phyloP scores from a whole-genome alignment of 2,329 filamentous ascomycete species.

The Aspergillus persii region DNA sequence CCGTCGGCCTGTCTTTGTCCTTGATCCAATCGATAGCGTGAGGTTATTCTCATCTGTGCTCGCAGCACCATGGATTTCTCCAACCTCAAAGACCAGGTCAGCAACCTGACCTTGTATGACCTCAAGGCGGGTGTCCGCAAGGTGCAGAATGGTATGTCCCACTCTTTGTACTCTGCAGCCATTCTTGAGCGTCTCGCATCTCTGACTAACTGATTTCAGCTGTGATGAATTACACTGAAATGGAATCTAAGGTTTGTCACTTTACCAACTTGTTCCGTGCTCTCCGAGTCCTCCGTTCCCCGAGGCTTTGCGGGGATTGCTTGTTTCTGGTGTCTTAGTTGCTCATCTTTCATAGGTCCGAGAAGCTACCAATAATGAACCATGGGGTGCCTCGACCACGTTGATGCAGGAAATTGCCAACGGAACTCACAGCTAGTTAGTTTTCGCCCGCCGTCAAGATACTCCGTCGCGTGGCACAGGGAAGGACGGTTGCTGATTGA shows the following conservation, averaged over 20 bases:
- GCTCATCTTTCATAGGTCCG: conserved; percentile 63
- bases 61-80: conserved; percentile 72
- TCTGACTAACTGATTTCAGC: conserved; percentile 52
- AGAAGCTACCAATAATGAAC: conserved; percentile 98
- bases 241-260: conserved; percentile 65
- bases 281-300: neutral
- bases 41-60: conserved; percentile 4
- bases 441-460: conserved; percentile 16
- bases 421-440: conserved; percentile 96
- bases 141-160: conserved; percentile 82
- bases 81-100: conserved; percentile 79
- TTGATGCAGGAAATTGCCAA: conserved; percentile 98
- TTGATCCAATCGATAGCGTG: conserved; percentile 13
- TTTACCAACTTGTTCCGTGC: conserved; percentile 13
- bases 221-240: conserved; percentile 97
- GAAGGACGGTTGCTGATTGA: conserved; percentile 11
- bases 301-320: neutral
- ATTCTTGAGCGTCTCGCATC: neutral
- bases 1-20: conserved; percentile 4
- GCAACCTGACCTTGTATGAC: conserved; percentile 91
- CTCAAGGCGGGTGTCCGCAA: conserved; percentile 92
- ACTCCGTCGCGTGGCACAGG: conserved; percentile 4
- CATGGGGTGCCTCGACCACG: conserved; percentile 83
- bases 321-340: neutral
- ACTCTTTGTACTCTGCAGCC: neutral